These are phyloP conservation scores for Hanseniaspora jakobsenii DNA, from an alignment of 805 yeast species.

Conservation along the genomic window DNA sequence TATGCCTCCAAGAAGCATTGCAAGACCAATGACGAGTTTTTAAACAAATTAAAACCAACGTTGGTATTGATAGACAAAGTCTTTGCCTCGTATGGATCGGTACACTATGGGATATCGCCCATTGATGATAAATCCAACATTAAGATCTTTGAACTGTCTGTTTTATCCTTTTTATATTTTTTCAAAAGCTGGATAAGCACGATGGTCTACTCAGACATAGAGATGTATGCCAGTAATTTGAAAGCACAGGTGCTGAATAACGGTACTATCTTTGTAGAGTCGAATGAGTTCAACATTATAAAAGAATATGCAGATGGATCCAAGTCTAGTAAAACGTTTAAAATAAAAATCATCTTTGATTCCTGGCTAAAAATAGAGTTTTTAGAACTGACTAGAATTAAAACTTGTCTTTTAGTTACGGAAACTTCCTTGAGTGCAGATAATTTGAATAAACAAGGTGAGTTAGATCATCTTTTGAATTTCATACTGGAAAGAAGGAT, in stretches of 20 bases:
- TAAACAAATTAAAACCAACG: conserved; percentile 32
- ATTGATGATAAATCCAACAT: conserved; percentile 31
- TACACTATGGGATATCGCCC: conserved; percentile 36
- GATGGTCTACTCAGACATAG: conserved; percentile 40
- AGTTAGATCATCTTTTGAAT: background rate
- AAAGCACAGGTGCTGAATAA: conserved; percentile 43
- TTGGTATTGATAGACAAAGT: conserved; percentile 32
- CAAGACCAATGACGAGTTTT: conserved; percentile 32
- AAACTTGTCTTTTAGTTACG: conserved; percentile 3
- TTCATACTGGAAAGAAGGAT: conserved; percentile 7
- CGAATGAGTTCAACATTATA: conserved; percentile 38
- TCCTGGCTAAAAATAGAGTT: conserved; percentile 56
- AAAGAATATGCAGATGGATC: conserved; percentile 61
- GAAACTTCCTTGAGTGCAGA: background rate
- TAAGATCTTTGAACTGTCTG: conserved; percentile 52
- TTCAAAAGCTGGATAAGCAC: conserved; percentile 43
- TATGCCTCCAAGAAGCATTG: conserved; percentile 28
- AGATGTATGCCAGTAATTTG: conserved; percentile 32
- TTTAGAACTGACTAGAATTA: conserved; percentile 38
- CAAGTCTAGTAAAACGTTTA: conserved; percentile 48
- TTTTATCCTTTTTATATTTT: conserved; percentile 53
- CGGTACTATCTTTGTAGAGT: conserved; percentile 43
- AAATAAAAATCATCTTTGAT: conserved; percentile 49
- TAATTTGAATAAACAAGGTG: conserved; percentile 1
- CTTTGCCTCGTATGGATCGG: conserved; percentile 40